phyloP scores from a whole-genome alignment of 2,329 filamentous ascomycete species.

The Tolypocladium ophioglossoides region DNA sequence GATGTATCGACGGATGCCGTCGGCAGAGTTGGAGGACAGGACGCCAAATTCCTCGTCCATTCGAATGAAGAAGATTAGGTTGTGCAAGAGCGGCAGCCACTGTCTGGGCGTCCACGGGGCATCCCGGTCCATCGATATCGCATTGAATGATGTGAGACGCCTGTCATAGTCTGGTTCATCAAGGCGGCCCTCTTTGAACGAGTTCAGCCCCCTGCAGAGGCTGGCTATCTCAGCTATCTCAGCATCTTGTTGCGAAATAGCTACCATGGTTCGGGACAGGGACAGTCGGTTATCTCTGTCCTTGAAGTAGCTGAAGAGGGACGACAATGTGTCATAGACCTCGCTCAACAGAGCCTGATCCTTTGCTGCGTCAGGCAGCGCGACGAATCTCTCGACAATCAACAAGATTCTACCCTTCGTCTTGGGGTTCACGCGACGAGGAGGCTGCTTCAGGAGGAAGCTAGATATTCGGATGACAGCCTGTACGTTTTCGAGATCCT shows the following conservation, averaged over 20 bases:
- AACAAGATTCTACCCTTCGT: constrained; percentile 73
- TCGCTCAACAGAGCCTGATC: constrained; percentile 41
- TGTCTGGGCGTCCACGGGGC: constrained; percentile 54
- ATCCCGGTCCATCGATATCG: constrained; percentile 55
- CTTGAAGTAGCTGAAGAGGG: constrained; percentile 83
- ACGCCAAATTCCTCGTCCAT: constrained; percentile 85
- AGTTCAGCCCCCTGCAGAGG: constrained; percentile 72
- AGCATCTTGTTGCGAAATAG: constrained; percentile 55
- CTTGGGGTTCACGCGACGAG: constrained; percentile 68
- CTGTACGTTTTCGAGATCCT: constrained; percentile 57
- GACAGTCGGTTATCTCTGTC: constrained; percentile 67
- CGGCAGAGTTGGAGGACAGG: constrained; percentile 67
- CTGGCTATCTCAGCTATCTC: constrained; percentile 52
- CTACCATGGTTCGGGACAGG: constrained; percentile 61
- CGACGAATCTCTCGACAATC: constrained; percentile 73
- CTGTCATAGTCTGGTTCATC: constrained; percentile 84
- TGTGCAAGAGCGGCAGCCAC: constrained; percentile 83
- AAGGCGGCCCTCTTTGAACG: constrained; percentile 59
- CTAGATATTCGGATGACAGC: constrained; percentile 70
- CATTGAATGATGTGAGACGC: constrained; percentile 65
- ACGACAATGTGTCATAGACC: constrained; percentile 65
- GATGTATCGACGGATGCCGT: constrained; percentile 69
- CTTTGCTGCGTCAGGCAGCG: constrained; percentile 38
- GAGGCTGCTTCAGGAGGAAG: constrained; percentile 76
- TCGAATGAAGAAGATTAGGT: constrained; percentile 77